Percentiles rank a stretch among this genome's conserved stretches.
phyloP scores from a whole-genome alignment of 179 eudicot species.

The Patellifolia procumbens region DNA sequence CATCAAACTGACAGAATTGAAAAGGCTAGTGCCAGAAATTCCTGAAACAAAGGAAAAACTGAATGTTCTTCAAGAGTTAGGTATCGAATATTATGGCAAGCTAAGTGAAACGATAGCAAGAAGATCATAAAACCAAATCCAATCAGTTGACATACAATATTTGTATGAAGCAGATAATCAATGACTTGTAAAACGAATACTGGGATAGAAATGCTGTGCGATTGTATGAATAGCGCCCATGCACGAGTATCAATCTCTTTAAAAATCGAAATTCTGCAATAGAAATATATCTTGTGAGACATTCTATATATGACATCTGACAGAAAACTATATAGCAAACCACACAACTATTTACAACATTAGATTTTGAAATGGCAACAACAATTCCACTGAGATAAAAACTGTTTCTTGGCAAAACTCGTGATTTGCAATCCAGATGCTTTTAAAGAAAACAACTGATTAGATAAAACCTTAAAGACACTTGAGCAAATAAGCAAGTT shows the following conservation, averaged over 20 bases:
- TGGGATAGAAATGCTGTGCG: conserved; percentile 96
- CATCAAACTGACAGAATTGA: conserved; percentile 98
- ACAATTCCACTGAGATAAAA: background rate
- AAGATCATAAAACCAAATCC: conserved; percentile 15
- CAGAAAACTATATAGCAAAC: background rate
- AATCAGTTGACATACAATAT: conserved; percentile 67
- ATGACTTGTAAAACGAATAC: conserved; percentile 93
- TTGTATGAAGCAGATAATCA: conserved; percentile 91
- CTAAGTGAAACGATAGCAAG: background rate
- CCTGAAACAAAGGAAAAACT: conserved; percentile 98
- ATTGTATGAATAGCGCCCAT: conserved; percentile 96
- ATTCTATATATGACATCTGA: background rate
- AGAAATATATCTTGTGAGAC: conserved; percentile 10
- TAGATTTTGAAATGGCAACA: background rate
- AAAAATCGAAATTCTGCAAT: conserved; percentile 89
- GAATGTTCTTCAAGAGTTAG: conserved; percentile 46
- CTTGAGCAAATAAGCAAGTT: background rate
- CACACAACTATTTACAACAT: background rate
- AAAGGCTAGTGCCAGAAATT: conserved; percentile 95
- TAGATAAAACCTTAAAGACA: background rate
- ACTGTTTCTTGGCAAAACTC: background rate
- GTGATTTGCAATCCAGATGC: too few species aligned
- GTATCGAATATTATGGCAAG: conserved; percentile 11
- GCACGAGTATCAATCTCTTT: conserved; percentile 91
- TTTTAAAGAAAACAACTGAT: background rate